These are phyloP conservation scores for Solanum gandarillasii DNA, from an alignment of 257 asterid species.

Conservation along the genomic window DNA sequence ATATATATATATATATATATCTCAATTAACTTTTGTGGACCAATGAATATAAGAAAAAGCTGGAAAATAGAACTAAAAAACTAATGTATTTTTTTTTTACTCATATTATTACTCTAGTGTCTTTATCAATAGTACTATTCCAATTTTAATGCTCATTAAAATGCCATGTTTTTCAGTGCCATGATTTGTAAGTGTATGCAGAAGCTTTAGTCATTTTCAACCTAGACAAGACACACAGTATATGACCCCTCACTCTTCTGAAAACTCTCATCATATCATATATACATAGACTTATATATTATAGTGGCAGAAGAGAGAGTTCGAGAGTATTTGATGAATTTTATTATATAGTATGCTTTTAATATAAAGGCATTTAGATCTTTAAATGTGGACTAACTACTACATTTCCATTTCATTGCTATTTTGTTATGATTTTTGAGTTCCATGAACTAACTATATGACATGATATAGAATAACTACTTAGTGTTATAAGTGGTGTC, in stretches of 20 bases:
- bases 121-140: slow-evolving; percentile 21
- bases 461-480: neutral
- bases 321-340: neutral
- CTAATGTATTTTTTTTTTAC: neutral
- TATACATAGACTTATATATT: neutral
- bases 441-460: neutral
- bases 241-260: slow-evolving; percentile 14
- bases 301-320: neutral
- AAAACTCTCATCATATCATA: slow-evolving; percentile 10
- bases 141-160: slow-evolving; percentile 21
- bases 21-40: neutral
- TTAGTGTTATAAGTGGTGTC: neutral
- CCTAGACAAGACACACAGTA: slow-evolving; percentile 17
- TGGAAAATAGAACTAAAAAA: slow-evolving; percentile 21
- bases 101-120: slow-evolving; percentile 7
- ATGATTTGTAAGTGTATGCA: slow-evolving; percentile 27
- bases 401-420: neutral
- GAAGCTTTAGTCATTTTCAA: slow-evolving; percentile 26
- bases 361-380: neutral
- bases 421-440: neutral
- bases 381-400: neutral
- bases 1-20: neutral
- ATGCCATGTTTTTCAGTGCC: slow-evolving; percentile 46
- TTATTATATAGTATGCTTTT: neutral
- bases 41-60: slow-evolving; percentile 2